Base-by-base conservation (phyloP, 2,329 filamentous ascomycete species). In the Coniella vitis region DNA sequence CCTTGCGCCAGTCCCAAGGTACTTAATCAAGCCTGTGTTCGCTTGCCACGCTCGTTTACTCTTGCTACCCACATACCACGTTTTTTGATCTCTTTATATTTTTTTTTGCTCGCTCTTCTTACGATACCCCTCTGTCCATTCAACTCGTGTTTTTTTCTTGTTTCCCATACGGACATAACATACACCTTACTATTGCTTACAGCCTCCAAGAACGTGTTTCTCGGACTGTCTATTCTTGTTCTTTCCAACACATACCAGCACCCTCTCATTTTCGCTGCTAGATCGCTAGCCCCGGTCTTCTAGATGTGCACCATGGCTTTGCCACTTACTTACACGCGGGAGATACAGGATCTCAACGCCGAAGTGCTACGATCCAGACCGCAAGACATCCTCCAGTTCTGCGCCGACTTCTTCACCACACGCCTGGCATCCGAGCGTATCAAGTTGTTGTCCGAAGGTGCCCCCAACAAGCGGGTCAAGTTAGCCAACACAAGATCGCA, bases 371-470 rank as follows among this genome's bases (percentile, higher is more conserved):
- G 76, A 61, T 65, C 74, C 57, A 71, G 78, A 54, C 80, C 82
- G 45, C 59, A 70, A 64, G 82, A 87, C 70, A 73, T 83, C 62
- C 73, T 84, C 58, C 82, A 87, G 65, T 84, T 83, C 72, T 85
- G 81, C 69, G 76, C 79, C 66, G 81, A 85, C 67, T 80, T 79
- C 71, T 86, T 85, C 68, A 70, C 73, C 57, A 73, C 72, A 63
- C 80, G 79, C 61, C 78, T 87, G 60, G 78, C 82, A 64, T 74
- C 74, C 61, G 79, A 86, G 71, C 79, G 79, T 61, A 69, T 73
- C 59, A 71, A 77, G 63, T 73, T 77, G 64, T 65, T 76, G 59
- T 68, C 74, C 57, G 67, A 50, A 46, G 49, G 45, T 16, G 12
- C 40, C 2, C 51, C 51, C 44, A 53, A 53, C 44, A 53, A 53